Percentiles rank a stretch among this genome's conserved stretches.
phyloP scores from a whole-genome alignment of 305 asterid genomes.

The Plantago coronopus region DNA sequence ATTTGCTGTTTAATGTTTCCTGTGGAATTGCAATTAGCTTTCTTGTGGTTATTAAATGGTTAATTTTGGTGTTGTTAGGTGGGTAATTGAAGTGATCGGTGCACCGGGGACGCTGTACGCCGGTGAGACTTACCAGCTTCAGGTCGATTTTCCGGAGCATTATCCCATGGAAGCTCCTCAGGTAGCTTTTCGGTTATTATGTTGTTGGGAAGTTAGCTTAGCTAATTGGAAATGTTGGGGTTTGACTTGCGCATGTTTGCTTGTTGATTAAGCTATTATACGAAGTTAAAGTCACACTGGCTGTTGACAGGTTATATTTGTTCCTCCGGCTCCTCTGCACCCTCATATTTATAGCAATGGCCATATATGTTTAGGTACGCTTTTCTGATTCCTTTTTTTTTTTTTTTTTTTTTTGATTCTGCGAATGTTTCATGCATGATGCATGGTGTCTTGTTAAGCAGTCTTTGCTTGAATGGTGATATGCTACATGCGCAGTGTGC shows the following conservation, averaged over 20 bases:
- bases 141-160: conserved; percentile 98
- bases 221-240: conserved; percentile 8
- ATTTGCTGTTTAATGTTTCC: background rate
- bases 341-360: conserved; percentile 94
- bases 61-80: conserved; percentile 7
- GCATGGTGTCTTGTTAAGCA: background rate
- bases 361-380: conserved; percentile 83
- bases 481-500: background rate
- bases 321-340: conserved; percentile 81
- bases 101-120: conserved; percentile 84
- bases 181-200: conserved; percentile 33
- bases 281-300: background rate
- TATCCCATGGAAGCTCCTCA: conserved; percentile 99
- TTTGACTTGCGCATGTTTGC: background rate
- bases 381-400: background rate
- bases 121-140: conserved; percentile 82
- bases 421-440: background rate
- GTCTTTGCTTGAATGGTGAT: conserved; percentile 1
- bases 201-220: background rate
- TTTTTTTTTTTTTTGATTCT: background rate
- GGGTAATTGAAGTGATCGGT: conserved; percentile 75
- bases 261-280: conserved; percentile 7
- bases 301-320: conserved; percentile 73
- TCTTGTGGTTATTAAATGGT: background rate
- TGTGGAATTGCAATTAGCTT: background rate